Evolutionary conservation across 2,329 filamentous ascomycete species (phyloP).

Genomic region (Colletotrichum magnum): DNA sequence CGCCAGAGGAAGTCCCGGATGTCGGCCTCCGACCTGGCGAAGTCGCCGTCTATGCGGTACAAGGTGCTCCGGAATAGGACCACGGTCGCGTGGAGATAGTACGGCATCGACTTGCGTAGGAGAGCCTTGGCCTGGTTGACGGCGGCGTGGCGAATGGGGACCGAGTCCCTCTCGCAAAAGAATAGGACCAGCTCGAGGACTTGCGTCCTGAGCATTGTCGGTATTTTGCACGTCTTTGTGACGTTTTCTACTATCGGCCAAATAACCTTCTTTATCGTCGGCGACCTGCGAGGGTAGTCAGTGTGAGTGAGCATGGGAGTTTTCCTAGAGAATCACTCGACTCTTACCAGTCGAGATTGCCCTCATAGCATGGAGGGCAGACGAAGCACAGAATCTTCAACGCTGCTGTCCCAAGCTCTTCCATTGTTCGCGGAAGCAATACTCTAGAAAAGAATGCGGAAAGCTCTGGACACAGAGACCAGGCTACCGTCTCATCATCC

Average conservation of each 20-base stretch:
- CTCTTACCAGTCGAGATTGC: conserved; percentile 49
- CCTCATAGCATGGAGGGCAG: conserved; percentile 51
- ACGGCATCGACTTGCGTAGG: conserved; percentile 48
- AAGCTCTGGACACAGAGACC: conserved; percentile 43
- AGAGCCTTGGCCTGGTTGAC: conserved; percentile 45
- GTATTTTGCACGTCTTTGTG: conserved; percentile 36
- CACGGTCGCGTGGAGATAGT: conserved; percentile 49
- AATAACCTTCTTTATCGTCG: conserved; percentile 44
- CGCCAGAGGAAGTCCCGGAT: conserved; percentile 46
- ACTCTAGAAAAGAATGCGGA: not conserved
- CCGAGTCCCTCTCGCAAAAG: conserved; percentile 50
- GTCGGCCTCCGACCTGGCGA: conserved; percentile 45
- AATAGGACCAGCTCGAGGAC: conserved; percentile 49
- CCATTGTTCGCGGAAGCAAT: conserved; percentile 34
- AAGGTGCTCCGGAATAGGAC: conserved; percentile 51
- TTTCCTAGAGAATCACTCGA: rapidly evolving
- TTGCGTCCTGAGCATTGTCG: conserved; percentile 37
- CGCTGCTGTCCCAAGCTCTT: conserved; percentile 42
- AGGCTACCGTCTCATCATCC: conserved; percentile 41
- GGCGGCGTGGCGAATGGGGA: conserved; percentile 44
- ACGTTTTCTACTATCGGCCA: conserved; percentile 47
- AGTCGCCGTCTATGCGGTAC: conserved; percentile 45
- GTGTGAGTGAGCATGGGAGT: not conserved
- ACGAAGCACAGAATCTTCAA: conserved; percentile 47
- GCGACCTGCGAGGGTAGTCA: conserved; percentile 40